A percentile compares a stretch with the other conserved stretches of the same genome.
These are phyloP conservation scores for Tothia fuscella DNA, from an alignment of 2,329 filamentous ascomycete species.

Conservation along the genomic window DNA sequence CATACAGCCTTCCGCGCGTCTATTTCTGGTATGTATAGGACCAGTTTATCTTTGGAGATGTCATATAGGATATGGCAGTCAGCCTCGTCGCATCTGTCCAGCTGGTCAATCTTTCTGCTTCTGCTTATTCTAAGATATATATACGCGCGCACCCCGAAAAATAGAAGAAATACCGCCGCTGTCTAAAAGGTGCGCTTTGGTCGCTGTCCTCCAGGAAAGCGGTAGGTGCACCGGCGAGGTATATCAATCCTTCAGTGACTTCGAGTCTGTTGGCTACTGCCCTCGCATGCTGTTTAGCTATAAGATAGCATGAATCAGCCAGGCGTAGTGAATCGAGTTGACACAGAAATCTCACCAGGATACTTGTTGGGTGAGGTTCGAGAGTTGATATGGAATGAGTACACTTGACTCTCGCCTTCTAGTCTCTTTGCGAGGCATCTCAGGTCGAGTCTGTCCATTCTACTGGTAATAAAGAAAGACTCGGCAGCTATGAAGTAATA, in stretches of 20 bases:
- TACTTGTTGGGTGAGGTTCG: neutral
- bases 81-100: slow-evolving; percentile 29
- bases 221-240: slow-evolving; percentile 40
- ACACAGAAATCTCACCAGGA: slow-evolving; percentile 4
- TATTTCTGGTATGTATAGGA: slow-evolving; percentile 61
- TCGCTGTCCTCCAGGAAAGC: slow-evolving; percentile 47
- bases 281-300: slow-evolving; percentile 29
- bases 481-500: too few species aligned
- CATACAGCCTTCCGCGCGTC: slow-evolving; percentile 51
- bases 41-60: slow-evolving; percentile 48
- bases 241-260: slow-evolving; percentile 37
- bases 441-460: too few species aligned
- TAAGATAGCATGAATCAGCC: neutral
- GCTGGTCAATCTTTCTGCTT: slow-evolving; percentile 17
- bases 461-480: too few species aligned
- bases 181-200: slow-evolving; percentile 43
- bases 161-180: slow-evolving; percentile 52
- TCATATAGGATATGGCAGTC: slow-evolving; percentile 47
- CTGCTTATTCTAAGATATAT: neutral
- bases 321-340: neutral
- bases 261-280: slow-evolving; percentile 25
- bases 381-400: neutral
- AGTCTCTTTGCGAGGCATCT: neutral
- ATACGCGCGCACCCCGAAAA: slow-evolving; percentile 39
- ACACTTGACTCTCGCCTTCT: neutral